Conservation (phyloP, 2,329 filamentous ascomycete species). For the Xylaria sp. region DNA sequence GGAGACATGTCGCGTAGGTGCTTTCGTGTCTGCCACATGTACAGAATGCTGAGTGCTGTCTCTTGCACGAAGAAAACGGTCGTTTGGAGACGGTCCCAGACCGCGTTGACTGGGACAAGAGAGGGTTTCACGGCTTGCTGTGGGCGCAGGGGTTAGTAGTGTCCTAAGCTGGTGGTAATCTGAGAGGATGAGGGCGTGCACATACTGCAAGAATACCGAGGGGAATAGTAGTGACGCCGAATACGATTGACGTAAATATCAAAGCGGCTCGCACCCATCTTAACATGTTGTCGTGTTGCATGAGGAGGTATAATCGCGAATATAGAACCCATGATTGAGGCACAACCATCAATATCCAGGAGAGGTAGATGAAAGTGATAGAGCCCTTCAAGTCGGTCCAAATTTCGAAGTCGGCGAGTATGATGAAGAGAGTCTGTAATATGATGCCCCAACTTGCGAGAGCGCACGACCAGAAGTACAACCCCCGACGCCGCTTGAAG, state of each 20-base stretch:
- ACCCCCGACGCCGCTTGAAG: slow-evolving; percentile 49
- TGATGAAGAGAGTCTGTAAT: slow-evolving; percentile 48
- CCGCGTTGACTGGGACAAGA: slow-evolving; percentile 40
- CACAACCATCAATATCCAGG: slow-evolving; percentile 50
- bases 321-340: slow-evolving; percentile 50
- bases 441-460: slow-evolving; percentile 49
- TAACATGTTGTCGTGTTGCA: slow-evolving; percentile 41
- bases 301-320: slow-evolving; percentile 49
- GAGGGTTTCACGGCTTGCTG: slow-evolving; percentile 46
- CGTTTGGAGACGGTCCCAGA: slow-evolving; percentile 50
- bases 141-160: slow-evolving; percentile 17
- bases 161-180: neutral
- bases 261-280: slow-evolving; percentile 43
- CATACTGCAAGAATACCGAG: slow-evolving; percentile 47
- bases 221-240: slow-evolving; percentile 47
- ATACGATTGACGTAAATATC: slow-evolving; percentile 46
- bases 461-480: slow-evolving; percentile 51
- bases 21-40: slow-evolving; percentile 48
- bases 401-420: slow-evolving; percentile 49
- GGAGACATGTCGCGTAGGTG: slow-evolving; percentile 38
- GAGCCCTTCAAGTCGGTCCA: slow-evolving; percentile 43
- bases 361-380: slow-evolving; percentile 49
- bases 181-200: neutral
- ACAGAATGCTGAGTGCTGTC: slow-evolving; percentile 46
- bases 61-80: slow-evolving; percentile 51